Evolutionary conservation across 306 rosid genomes (phyloP), one percentile per base, ranked within the genome.

Genomic region (Cucumis hystrix): DNA sequence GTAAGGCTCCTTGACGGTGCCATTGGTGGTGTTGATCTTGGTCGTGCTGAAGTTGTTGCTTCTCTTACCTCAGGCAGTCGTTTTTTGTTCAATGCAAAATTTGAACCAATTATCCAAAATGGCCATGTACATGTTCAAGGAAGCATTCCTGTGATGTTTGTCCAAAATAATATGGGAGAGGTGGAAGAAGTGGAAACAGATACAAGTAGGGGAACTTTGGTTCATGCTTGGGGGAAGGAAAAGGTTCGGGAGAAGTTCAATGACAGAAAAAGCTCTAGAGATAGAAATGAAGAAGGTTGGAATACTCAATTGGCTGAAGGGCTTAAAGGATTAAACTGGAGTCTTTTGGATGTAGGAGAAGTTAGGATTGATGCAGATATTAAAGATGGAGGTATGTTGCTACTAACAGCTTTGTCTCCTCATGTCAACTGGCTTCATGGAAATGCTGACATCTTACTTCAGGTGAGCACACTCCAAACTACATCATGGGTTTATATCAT

Each of bases 341-440:
- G 89, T 81, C 79, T 83, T 82, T 83, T 92, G 83, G 96, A 86
- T 83, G 96, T 77, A 47, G 96, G 92, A 80, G 97, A 95, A 89
- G 91, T 95, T 82, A 90, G 90, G 82, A 87, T 95, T 77, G 93
- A 92, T 82, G 96, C 90, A 17, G 93, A 90, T 82, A 88, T 95
- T 77, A 92, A 92, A 88, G 98, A 95, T 84, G 97, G 98, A 75
- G 98, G 98, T 80, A 95, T 95, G 98, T 86, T 86, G 93, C 83
- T 95, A 83, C 81, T 95, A 67, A 88, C 98, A 80, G 96, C 98
- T 80, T 83, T 92, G 83, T 83, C 93, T 80, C 96, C 98, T 74
- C 79, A 90, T 89, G 97, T 89, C 81, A 81, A 88, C 81, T 95
- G 98, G 98, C 98, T 95, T 84, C 87, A 89, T 77, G 98, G 98